Conservation (phyloP, 306 rosid genomes). For the Prinsepia uniflora region DNA sequence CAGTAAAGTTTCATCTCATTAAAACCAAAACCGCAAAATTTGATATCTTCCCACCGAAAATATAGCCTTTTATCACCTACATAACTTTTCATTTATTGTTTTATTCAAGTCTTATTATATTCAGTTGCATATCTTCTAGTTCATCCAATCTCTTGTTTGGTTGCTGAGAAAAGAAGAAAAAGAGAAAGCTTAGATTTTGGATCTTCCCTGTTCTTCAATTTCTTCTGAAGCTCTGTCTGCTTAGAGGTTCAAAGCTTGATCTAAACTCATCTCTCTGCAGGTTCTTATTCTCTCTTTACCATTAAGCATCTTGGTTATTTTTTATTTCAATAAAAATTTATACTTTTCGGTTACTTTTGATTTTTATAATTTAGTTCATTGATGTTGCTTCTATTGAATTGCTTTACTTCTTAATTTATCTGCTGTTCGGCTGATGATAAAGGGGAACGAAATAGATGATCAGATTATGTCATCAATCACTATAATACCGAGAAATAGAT, state of each 20-base stretch:
- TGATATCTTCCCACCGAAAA: not conserved
- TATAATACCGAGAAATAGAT: not conserved
- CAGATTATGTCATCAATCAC: not conserved
- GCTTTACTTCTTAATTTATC: not conserved
- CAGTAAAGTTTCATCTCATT: not conserved
- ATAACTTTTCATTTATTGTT: not conserved
- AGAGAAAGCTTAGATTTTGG: conserved; percentile 6
- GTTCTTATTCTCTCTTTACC: conserved; percentile 8
- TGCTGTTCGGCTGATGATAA: conserved; percentile 15
- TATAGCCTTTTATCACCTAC: not conserved
- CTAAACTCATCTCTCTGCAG: conserved; percentile 1
- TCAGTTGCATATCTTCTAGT: conserved; percentile 22
- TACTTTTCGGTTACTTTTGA: not conserved
- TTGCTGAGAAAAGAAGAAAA: conserved; percentile 12
- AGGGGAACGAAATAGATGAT: not conserved
- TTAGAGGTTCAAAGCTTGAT: conserved; percentile 1
- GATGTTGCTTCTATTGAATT: conserved; percentile 6
- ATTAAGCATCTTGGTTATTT: not conserved
- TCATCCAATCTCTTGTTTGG: conserved; percentile 7
- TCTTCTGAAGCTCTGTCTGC: conserved; percentile 5
- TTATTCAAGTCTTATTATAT: not conserved
- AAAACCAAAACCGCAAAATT: not conserved
- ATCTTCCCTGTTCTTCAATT: conserved; percentile 2
- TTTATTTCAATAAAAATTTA: not conserved
- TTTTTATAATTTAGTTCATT: not conserved